A percentile compares a stretch with the other conserved stretches of the same genome.
Evolutionary conservation across 148 eudicot species (phyloP).

Genomic region (Amaranthus cruentus): DNA sequence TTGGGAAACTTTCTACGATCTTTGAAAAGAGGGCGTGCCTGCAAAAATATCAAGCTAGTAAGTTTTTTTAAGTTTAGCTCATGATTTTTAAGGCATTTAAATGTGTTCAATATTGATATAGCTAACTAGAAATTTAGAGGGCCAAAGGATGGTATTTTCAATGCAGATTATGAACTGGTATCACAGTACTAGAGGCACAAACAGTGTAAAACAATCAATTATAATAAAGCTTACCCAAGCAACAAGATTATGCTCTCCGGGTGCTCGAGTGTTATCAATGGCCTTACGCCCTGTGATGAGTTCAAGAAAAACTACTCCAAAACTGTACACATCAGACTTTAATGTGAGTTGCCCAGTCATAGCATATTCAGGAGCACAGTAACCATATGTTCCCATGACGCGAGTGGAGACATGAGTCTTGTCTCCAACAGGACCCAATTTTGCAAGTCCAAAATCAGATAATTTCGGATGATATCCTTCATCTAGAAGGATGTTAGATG

Average conservation of each 20-base stretch:
- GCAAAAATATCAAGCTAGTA: constrained; percentile 21
- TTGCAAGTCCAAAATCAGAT: constrained; percentile 24
- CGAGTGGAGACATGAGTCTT: constrained; percentile 26
- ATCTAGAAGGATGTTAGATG: constrained; percentile 23
- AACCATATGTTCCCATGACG: constrained; percentile 27
- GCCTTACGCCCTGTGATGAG: constrained; percentile 96
- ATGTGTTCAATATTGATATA: too few species aligned
- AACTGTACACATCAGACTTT: constrained; percentile 24
- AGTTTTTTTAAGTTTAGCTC: neutral
- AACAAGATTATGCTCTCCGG: constrained; percentile 95
- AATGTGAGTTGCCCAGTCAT: constrained; percentile 21
- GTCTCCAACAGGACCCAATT: constrained; percentile 26
- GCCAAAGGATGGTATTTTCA: too few species aligned
- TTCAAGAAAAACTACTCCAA: constrained; percentile 68
- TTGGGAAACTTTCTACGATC: constrained; percentile 91
- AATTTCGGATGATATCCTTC: constrained; percentile 18
- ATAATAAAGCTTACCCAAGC: constrained; percentile 67
- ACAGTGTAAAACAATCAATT: neutral
- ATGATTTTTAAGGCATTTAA: too few species aligned
- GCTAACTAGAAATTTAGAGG: too few species aligned
- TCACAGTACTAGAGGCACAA: too few species aligned
- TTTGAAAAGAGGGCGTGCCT: constrained; percentile 96
- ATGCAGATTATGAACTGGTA: too few species aligned
- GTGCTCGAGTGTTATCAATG: constrained; percentile 64
- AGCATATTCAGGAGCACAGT: constrained; percentile 27